Evolutionary conservation across 2,329 filamentous ascomycete genomes (phyloP), one percentile per base, ranked within the genome.

Genomic region (Madurella mycetomatis): DNA sequence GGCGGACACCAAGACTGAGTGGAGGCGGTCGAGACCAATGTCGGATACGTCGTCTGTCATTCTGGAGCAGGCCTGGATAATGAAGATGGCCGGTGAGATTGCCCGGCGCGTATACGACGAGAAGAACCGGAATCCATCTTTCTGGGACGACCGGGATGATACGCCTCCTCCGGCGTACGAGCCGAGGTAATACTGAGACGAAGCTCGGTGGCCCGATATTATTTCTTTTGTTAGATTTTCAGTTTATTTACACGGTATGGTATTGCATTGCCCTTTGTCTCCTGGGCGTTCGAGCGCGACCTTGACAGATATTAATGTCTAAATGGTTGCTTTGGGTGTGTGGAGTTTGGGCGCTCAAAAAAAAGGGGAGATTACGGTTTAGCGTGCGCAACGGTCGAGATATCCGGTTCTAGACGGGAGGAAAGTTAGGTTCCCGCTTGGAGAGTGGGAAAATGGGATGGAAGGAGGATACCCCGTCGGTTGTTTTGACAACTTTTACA

Each of bases 1-100:
- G 62, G 39, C 62, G 61, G 15, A 68, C 62, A 47, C 62, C 66
- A 57, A 64, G 66, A 13, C 61, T 62, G 59, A 63, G 48, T 59
- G 66, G 65, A 56, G 71, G 67, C 54, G 59, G 19, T 52, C 55
- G 8, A 61, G 64, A 65, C 66, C 68, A 56, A 65, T 66, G 60
- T 78, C 77, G 1, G 79, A 82, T 32, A 76, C 73, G 5, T 76
- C 79, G 12, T 80, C 80, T 0, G 76, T 79, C 30, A 88, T 90
- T 47, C 75, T 90, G 25, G 87, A 91, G 67, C 86, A 90, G 69
- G 89, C 88, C 2, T 94, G 89, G 88, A 87, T 94, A 72, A 84
- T 87, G 75, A 94, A 96, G 75, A 94, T 99, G 83, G 92, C 92
- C 5, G 86, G 86, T 60, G 94, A 97, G 70, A 92, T 97, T 64